A percentile compares a stretch with the other conserved stretches of the same genome.
These are phyloP conservation scores for Iris pallida DNA, from an alignment of 116 monocot genomes.

Conservation along the genomic window DNA sequence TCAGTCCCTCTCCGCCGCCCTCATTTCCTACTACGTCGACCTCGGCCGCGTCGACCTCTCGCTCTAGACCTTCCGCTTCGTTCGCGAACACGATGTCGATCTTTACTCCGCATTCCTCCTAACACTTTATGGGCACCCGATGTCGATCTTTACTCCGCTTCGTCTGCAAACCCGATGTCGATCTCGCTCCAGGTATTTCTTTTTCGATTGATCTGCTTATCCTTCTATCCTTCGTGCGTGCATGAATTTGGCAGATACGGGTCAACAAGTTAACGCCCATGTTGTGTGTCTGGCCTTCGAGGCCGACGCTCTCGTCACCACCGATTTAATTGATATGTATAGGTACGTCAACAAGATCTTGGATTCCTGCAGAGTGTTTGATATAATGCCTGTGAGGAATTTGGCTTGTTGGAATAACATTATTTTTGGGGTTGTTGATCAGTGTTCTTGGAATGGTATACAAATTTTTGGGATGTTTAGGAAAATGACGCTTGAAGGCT, in stretches of 20 bases:
- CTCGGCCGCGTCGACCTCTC: constrained; percentile 1
- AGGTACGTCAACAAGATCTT: too few species aligned
- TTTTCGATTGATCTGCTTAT: not conserved
- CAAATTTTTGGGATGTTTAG: constrained; percentile 10
- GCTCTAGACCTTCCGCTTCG: constrained; percentile 8
- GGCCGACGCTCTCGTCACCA: not conserved
- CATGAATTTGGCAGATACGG: not conserved
- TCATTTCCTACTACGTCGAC: too few species aligned
- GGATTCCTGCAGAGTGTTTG: constrained; percentile 14
- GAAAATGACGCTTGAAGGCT: constrained; percentile 17
- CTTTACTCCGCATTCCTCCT: not conserved
- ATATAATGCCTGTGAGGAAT: constrained; percentile 10
- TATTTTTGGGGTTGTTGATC: not conserved
- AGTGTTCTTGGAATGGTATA: constrained; percentile 1
- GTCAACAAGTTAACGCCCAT: not conserved
- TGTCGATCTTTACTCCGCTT: not conserved
- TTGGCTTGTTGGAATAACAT: constrained; percentile 12
- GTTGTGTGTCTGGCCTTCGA: not conserved
- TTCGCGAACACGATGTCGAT: not conserved
- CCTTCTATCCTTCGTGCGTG: not conserved
- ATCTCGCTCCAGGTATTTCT: not conserved
- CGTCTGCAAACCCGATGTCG: too few species aligned
- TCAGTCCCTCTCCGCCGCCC: constrained; percentile 12
- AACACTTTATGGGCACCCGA: not conserved
- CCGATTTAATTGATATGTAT: not conserved